phyloP scores from a whole-genome alignment of 305 asterid genomes.

The Fraxinus paxiana region DNA sequence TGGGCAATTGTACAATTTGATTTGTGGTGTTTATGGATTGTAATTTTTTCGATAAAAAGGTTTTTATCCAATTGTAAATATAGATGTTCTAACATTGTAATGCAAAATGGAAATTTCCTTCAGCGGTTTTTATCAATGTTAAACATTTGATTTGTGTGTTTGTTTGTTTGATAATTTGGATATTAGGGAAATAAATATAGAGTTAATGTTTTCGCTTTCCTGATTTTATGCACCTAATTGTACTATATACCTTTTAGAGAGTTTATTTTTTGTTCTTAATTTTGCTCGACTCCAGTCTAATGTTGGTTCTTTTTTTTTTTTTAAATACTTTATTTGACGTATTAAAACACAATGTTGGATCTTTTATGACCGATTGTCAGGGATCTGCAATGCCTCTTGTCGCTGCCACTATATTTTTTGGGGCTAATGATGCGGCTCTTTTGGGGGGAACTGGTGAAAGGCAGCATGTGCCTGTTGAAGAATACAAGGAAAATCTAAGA shows the following conservation, averaged over 20 bases:
- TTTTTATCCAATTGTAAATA: neutral
- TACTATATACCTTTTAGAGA: neutral
- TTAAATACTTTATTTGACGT: neutral
- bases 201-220: neutral
- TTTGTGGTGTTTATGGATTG: neutral
- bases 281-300: neutral
- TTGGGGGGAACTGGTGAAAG: slow-evolving; percentile 57
- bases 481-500: slow-evolving; percentile 71
- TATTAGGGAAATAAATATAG: neutral
- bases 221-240: neutral
- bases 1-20: neutral
- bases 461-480: slow-evolving; percentile 80
- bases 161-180: neutral
- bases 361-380: slow-evolving; percentile 26
- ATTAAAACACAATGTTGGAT: neutral
- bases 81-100: neutral
- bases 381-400: slow-evolving; percentile 50
- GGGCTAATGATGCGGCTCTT: slow-evolving; percentile 90
- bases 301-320: neutral
- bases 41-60: neutral
- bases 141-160: neutral
- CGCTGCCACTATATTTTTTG: slow-evolving; percentile 72
- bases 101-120: neutral
- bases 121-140: neutral
- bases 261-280: neutral